Evolutionary conservation across 805 yeast genomes (phyloP), one percentile per base, ranked within the genome.

Genomic region (Candida boidinii): DNA sequence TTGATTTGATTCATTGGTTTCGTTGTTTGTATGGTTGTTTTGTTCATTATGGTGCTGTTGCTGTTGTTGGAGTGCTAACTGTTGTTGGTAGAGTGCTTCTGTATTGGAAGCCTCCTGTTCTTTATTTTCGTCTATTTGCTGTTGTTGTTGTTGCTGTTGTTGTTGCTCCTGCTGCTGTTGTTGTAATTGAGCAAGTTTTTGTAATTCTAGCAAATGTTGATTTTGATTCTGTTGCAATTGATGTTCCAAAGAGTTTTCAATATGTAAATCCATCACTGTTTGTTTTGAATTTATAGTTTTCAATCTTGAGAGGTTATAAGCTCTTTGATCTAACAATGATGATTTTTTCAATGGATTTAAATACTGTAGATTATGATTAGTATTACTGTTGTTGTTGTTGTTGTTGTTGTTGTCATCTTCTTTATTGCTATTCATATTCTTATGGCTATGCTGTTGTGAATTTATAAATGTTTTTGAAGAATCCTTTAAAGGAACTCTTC

Each of bases 391-490:
- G 46, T 23, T 35, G 33, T 32, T 13, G 22, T 26, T 10, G 14
- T 23, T 10, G 18, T 25, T 22, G 34, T 40, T 28, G 44, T 33
- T 31, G 49, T 38, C n/a, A n/a, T n/a, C n/a, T n/a, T n/a, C n/a
- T n/a, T n/a, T n/a, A n/a, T n/a, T n/a, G n/a, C n/a, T n/a, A n/a
- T n/a, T n/a, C n/a, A n/a, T n/a, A n/a, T n/a, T n/a, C n/a, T n/a
- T n/a, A n/a, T n/a, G n/a, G n/a, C n/a, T n/a, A n/a, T 30, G 49
- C 35, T 19, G 41, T 42, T 34, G 28, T 4, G 41, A 30, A 28
- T 53, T 53, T 23, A 49, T 33, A 34, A 45, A 49, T 26, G 39
- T 31, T 35, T 48, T 50, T 5, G 56, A 51, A 4, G 58, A 42
- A 23, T 53, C 58, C 23, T 42, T 44, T 36, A 53, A 39, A 3